phyloP scores from a whole-genome alignment of 23 red algal species.

The Chondrus crispus region DNA sequence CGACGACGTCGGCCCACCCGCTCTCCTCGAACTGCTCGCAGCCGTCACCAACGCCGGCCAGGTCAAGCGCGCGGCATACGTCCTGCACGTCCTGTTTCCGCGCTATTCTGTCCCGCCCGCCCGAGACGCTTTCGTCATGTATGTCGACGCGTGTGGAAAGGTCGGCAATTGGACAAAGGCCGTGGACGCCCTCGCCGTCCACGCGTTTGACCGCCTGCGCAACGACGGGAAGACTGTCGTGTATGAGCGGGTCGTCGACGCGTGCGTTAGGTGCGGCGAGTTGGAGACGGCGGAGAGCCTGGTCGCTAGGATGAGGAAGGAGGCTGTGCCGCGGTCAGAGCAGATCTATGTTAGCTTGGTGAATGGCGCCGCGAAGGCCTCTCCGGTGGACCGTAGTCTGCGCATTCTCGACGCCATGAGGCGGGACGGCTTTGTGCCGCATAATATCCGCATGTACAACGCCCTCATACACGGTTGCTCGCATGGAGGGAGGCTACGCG shows the following conservation, averaged over 20 bases:
- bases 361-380: not conserved
- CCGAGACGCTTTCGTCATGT: not conserved
- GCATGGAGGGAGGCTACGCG: conserved; percentile 18
- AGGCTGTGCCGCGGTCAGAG: conserved; percentile 12
- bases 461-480: conserved; percentile 44
- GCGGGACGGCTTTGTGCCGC: conserved; percentile 21
- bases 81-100: conserved; percentile 30
- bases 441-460: conserved; percentile 38
- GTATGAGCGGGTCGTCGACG: conserved; percentile 39
- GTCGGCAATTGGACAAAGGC: conserved; percentile 31
- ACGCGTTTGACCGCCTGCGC: not conserved
- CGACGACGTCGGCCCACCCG: not conserved
- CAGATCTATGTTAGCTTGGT: conserved; percentile 34
- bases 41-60: not conserved
- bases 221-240: conserved; percentile 6
- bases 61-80: not conserved
- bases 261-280: conserved; percentile 20
- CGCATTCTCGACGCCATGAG: conserved; percentile 20
- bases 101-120: not conserved
- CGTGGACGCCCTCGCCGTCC: not conserved
- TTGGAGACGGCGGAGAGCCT: not conserved
- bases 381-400: conserved; percentile 12
- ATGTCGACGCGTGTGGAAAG: conserved; percentile 38
- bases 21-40: conserved; percentile 5
- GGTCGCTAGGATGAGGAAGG: not conserved